These are phyloP conservation scores for Monosporascus sp. DNA, from an alignment of 2,329 filamentous ascomycete species.

Conservation along the genomic window DNA sequence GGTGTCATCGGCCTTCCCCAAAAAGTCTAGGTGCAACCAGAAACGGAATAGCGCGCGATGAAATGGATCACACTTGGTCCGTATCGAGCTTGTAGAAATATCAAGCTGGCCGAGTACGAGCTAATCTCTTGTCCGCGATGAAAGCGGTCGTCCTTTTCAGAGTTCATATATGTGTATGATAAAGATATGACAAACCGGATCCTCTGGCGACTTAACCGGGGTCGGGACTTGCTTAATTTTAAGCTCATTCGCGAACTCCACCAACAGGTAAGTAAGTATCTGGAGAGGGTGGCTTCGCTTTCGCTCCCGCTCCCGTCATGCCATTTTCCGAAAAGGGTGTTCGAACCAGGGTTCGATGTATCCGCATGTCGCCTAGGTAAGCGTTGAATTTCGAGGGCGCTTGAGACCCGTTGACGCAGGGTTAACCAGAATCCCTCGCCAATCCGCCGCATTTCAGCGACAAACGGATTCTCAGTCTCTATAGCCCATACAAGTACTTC, in stretches of 20 bases:
- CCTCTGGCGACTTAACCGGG: not conserved
- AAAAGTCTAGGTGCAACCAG: slow-evolving; percentile 10
- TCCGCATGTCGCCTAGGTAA: not conserved
- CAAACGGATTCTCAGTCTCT: slow-evolving; percentile 9
- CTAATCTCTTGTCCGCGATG: too few relatives aligned
- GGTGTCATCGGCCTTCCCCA: slow-evolving; percentile 20
- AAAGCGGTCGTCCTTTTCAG: too few relatives aligned
- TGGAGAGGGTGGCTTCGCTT: slow-evolving; percentile 4
- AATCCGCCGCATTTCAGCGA: slow-evolving; percentile 14
- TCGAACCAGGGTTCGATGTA: not conserved
- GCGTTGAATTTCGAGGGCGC: not conserved
- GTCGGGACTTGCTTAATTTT: not conserved
- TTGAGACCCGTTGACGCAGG: slow-evolving; percentile 10
- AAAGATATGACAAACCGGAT: not conserved
- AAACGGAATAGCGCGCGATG: slow-evolving; percentile 13
- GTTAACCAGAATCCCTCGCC: slow-evolving; percentile 11
- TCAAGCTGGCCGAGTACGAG: too few relatives aligned
- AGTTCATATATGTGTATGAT: too few relatives aligned
- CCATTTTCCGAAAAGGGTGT: not conserved
- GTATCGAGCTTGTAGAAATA: slow-evolving; percentile 3
- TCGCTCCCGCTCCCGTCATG: not conserved
- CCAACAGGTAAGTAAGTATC: not conserved
- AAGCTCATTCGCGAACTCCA: not conserved
- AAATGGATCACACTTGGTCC: slow-evolving; percentile 9
- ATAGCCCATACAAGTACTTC: slow-evolving; percentile 1